Base-by-base conservation (phyloP, 441 rosid genomes). In the Hypseocharis bilobata region DNA sequence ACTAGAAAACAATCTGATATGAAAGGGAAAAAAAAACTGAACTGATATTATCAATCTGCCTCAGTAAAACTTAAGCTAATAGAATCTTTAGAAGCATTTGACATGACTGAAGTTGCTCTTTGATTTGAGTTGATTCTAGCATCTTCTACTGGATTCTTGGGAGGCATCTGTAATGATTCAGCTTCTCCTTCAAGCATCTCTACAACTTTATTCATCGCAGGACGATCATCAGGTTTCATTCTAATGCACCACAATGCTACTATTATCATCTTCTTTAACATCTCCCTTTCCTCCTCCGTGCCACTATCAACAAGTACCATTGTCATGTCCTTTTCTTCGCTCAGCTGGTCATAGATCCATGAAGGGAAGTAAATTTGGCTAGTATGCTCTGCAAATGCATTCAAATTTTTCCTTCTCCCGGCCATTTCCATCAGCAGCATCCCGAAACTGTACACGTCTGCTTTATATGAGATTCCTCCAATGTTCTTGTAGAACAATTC, bases 161-260 rank as follows among this genome's bases (percentile, higher is more conserved):
- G 70, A 63, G 78, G 78, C 22, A 67, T 27, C 23, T 63, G 23
- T 2, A 70, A 28, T 14, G 23, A 47, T 16, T 66, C 78, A 26
- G 52, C 8, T 0, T 70, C 67, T 23, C 56, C 67, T 67, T 52
- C 69, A 22, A 70, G 71, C 73, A 69, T 74, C 52, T 69, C 55
- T n/a, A 65, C 4, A 4, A 54, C 73, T 29, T 69, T 30, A 17
- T 30, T 75, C 75, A 75, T 75, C 3, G 72, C 14, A 13, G 72
- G 78, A 0, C 69, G 69, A 63, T 67, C 45, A 5, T 1, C 0
- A 2, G 75, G 78, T 3, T 70, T 67, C 64, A 60, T 58, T 44
- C 70, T 72, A 58, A 70, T 63, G 19, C 78, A 74, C 71, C 71
- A 70, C 16, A 75, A 26, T 4, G 71, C 75, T 16, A 59, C 72